Conservation (phyloP, 192 early-diverging fungal genomes). For the Umbelopsis sp. region DNA sequence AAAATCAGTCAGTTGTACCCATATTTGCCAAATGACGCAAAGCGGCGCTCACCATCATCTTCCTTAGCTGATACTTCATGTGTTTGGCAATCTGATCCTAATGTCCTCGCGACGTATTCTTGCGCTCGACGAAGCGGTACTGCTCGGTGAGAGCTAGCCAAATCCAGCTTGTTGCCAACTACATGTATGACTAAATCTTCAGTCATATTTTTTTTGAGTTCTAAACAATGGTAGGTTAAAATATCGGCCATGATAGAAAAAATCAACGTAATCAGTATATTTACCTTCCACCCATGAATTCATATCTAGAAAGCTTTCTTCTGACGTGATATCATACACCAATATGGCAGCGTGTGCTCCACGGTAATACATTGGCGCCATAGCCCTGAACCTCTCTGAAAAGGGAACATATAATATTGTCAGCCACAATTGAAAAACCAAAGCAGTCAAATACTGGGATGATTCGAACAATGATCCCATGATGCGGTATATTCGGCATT, state of each 20-base stretch:
- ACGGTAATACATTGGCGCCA: slow-evolving; percentile 79
- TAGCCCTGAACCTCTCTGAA: slow-evolving; percentile 72
- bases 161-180: slow-evolving; percentile 74
- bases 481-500: slow-evolving; percentile 15
- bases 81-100: slow-evolving; percentile 63
- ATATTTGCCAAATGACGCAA: neutral
- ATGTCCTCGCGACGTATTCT: slow-evolving; percentile 59
- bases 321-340: slow-evolving; percentile 75
- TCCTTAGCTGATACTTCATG: slow-evolving; percentile 77
- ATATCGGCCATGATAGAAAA: neutral
- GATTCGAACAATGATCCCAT: slow-evolving; percentile 6
- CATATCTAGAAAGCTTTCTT: slow-evolving; percentile 69
- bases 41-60: slow-evolving; percentile 56
- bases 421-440: neutral
- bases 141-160: slow-evolving; percentile 59
- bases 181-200: slow-evolving; percentile 70
- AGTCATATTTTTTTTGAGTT: slow-evolving; percentile 66
- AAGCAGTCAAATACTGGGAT: neutral
- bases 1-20: neutral
- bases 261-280: neutral
- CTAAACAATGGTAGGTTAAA: slow-evolving; percentile 33
- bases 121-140: slow-evolving; percentile 61
- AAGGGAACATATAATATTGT: neutral
- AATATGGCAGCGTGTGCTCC: slow-evolving; percentile 73
- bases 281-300: slow-evolving; percentile 66